Evolutionary conservation across 2,329 filamentous ascomycete species (phyloP).

Genomic region (Zopfia rhizophila): DNA sequence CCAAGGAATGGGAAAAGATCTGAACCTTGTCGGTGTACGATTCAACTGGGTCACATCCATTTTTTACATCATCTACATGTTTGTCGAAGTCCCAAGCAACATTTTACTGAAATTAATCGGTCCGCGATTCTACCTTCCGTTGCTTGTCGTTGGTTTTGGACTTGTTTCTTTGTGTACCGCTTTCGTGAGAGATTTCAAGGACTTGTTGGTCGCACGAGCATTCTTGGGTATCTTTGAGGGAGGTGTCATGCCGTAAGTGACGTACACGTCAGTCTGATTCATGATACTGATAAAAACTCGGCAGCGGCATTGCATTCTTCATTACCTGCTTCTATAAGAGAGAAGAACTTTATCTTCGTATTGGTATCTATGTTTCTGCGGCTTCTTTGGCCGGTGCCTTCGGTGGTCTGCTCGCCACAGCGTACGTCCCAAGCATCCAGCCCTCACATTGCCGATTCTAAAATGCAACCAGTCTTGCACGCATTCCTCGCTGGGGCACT

Average conservation of each 20-base stretch:
- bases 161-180: slow-evolving; percentile 65
- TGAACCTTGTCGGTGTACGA: slow-evolving; percentile 60
- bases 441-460: slow-evolving; percentile 7
- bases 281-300: not conserved
- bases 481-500: slow-evolving; percentile 64
- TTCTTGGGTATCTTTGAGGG: slow-evolving; percentile 67
- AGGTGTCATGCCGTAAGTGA: slow-evolving; percentile 64
- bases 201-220: slow-evolving; percentile 60
- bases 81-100: slow-evolving; percentile 67
- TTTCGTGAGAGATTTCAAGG: slow-evolving; percentile 61
- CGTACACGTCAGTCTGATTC: too few species aligned
- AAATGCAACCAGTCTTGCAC: slow-evolving; percentile 35
- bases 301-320: slow-evolving; percentile 65
- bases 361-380: slow-evolving; percentile 67
- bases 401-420: slow-evolving; percentile 66
- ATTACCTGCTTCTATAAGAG: slow-evolving; percentile 67
- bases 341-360: slow-evolving; percentile 65
- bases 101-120: slow-evolving; percentile 65
- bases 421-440: slow-evolving; percentile 50
- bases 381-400: slow-evolving; percentile 68
- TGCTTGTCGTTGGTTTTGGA: slow-evolving; percentile 66
- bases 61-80: slow-evolving; percentile 68
- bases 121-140: slow-evolving; percentile 63
- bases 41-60: slow-evolving; percentile 69
- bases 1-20: slow-evolving; percentile 62